Percentiles rank a stretch among this genome's conserved stretches.
Conservation (phyloP, 2,329 filamentous ascomycete genomes). For the Cladophialophora psammophila region DNA sequence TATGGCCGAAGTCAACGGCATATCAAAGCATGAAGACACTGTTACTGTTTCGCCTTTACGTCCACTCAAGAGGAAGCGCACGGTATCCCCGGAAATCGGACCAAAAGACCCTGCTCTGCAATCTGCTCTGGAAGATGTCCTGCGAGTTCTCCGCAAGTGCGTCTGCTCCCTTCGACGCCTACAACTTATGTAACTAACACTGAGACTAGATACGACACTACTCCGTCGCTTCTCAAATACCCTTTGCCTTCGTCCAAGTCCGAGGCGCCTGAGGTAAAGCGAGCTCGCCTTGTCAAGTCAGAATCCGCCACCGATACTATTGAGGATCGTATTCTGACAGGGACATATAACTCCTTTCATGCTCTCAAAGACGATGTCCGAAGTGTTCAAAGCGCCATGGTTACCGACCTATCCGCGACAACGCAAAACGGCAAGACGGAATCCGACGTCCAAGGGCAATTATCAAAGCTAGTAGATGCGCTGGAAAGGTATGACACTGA, state of each 20-base stretch:
- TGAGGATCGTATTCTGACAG: constrained; percentile 48
- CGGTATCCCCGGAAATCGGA: constrained; percentile 35
- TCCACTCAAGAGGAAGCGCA: constrained; percentile 40
- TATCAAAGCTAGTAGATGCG: constrained; percentile 27
- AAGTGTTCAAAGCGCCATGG: constrained; percentile 26
- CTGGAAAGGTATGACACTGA: constrained; percentile 17
- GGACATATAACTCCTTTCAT: constrained; percentile 50
- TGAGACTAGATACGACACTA: constrained; percentile 51
- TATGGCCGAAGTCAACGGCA: constrained; percentile 35
- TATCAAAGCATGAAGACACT: constrained; percentile 27
- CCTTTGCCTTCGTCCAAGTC: constrained; percentile 47
- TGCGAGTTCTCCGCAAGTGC: constrained; percentile 33
- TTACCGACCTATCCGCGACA: constrained; percentile 15
- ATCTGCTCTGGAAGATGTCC: constrained; percentile 25
- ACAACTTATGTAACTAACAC: constrained; percentile 35
- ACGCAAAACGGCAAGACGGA: constrained; percentile 24
- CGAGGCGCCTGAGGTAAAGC: constrained; percentile 52
- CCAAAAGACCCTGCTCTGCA: constrained; percentile 25
- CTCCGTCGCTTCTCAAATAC: constrained; percentile 52
- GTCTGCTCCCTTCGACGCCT: background rate
- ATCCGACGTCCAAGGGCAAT: constrained; percentile 21
- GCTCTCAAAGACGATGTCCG: constrained; percentile 52
- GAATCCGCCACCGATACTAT: constrained; percentile 48
- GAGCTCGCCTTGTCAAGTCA: constrained; percentile 50
- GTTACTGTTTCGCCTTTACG: constrained; percentile 26